Evolutionary conservation across 2,329 filamentous ascomycete genomes (phyloP).

Genomic region (Cytospora piceae): DNA sequence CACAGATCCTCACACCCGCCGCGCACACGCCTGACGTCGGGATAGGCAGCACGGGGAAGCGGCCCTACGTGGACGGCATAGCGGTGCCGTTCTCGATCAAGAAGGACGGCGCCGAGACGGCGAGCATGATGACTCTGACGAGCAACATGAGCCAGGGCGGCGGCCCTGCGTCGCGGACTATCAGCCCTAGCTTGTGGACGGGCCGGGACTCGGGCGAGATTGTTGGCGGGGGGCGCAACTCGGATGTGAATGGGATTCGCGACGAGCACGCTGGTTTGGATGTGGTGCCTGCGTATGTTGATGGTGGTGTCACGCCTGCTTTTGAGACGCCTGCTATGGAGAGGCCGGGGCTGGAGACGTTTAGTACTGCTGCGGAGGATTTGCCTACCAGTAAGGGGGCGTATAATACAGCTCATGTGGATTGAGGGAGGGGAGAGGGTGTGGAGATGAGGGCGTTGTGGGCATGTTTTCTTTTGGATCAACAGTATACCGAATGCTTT

Average conservation of each 20-base stretch:
- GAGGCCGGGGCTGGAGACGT: slow-evolving; percentile 55
- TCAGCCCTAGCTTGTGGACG: slow-evolving; percentile 36
- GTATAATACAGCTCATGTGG: slow-evolving; percentile 22
- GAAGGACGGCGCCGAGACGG: slow-evolving; percentile 61
- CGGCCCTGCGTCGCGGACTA: slow-evolving; percentile 39
- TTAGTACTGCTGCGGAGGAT: slow-evolving; percentile 56
- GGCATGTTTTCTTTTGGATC: background rate
- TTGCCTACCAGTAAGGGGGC: slow-evolving; percentile 39
- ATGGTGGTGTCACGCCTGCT: slow-evolving; percentile 24
- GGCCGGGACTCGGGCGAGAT: slow-evolving; percentile 25
- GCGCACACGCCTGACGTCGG: slow-evolving; percentile 50
- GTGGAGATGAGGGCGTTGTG: background rate
- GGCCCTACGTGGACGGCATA: slow-evolving; percentile 69
- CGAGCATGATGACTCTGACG: slow-evolving; percentile 71
- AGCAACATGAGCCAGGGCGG: slow-evolving; percentile 45
- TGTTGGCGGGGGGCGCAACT: background rate
- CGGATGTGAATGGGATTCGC: background rate
- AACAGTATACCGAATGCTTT: background rate
- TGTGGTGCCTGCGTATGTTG: slow-evolving; percentile 15
- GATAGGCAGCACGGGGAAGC: slow-evolving; percentile 54
- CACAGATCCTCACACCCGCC: slow-evolving; percentile 48
- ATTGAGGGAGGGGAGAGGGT: background rate
- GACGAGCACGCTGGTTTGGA: slow-evolving; percentile 8
- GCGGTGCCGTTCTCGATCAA: slow-evolving; percentile 74
- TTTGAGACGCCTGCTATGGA: slow-evolving; percentile 28